Percentiles rank a stretch among this genome's conserved stretches.
Conservation (phyloP, 306 rosid genomes). For the Trifolium fragiferum region DNA sequence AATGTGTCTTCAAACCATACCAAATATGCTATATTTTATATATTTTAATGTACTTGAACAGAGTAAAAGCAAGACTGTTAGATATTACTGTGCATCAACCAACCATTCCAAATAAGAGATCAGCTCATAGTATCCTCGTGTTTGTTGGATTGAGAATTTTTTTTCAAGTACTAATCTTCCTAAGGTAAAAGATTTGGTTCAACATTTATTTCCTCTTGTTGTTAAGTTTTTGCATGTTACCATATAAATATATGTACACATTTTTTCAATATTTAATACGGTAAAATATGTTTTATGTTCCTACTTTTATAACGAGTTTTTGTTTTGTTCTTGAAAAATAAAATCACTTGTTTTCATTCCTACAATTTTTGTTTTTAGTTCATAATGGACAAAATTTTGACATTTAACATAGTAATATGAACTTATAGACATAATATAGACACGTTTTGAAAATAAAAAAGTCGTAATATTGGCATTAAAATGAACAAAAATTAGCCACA, state of each 20-base stretch:
- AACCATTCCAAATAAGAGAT: conserved; percentile 44
- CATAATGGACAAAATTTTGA: too few relatives aligned
- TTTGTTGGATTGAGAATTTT: not conserved
- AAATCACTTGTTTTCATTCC: too few relatives aligned
- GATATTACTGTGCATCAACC: conserved; percentile 47
- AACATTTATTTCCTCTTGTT: not conserved
- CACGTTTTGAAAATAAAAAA: too few relatives aligned
- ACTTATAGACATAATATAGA: too few relatives aligned
- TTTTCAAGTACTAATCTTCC: too few relatives aligned
- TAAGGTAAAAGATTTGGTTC: not conserved
- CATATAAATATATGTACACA: not conserved
- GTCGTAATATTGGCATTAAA: too few relatives aligned
- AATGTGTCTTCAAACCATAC: not conserved
- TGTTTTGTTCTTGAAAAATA: too few relatives aligned
- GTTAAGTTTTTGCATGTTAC: not conserved
- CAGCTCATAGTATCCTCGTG: not conserved
- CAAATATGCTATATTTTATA: not conserved
- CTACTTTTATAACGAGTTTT: too few relatives aligned
- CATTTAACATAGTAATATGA: too few relatives aligned
- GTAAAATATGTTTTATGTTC: too few relatives aligned
- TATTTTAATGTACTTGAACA: not conserved
- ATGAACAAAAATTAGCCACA: too few relatives aligned
- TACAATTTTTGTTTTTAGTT: too few relatives aligned
- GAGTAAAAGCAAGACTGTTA: conserved; percentile 45
- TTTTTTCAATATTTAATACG: not conserved